Evolutionary conservation across 768 basidiomycete genomes (phyloP).

Genomic region (Multifurca ochricompacta): DNA sequence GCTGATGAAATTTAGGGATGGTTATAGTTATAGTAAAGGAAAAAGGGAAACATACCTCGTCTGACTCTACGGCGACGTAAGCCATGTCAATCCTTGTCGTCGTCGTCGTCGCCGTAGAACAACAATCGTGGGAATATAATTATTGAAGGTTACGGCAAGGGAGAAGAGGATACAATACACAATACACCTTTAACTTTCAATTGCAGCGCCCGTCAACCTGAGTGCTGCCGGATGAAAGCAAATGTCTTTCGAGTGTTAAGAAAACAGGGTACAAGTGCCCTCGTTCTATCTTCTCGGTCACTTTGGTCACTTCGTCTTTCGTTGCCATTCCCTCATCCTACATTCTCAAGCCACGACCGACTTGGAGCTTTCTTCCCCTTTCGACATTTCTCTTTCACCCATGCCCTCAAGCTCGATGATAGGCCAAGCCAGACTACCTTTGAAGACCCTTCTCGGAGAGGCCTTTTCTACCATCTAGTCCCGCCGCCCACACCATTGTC

Average conservation of each 20-base stretch:
- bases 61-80: conserved; percentile 63
- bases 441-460: conserved; percentile 15
- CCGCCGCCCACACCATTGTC: conserved; percentile 11
- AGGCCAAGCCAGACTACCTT: conserved; percentile 6
- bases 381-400: conserved; percentile 1
- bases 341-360: not conserved
- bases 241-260: conserved; percentile 7
- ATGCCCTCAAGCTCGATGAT: not conserved
- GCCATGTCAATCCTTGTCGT: conserved; percentile 38
- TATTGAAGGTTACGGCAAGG: too few relatives aligned
- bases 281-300: not conserved
- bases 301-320: not conserved
- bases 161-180: too few relatives aligned
- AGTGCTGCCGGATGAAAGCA: not conserved
- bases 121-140: conserved; percentile 1
- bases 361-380: not conserved
- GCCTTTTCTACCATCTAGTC: conserved; percentile 20
- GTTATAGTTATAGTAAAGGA: not conserved
- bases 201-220: too few relatives aligned
- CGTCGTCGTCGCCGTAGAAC: not conserved
- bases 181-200: too few relatives aligned
- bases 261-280: conserved; percentile 24
- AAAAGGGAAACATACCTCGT: conserved; percentile 42
- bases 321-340: not conserved
- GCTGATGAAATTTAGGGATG: conserved; percentile 27